Evolutionary conservation across 164 flowering plant species (phyloP), one percentile per base, ranked within the genome.

Genomic region (Vitis amurensis): DNA sequence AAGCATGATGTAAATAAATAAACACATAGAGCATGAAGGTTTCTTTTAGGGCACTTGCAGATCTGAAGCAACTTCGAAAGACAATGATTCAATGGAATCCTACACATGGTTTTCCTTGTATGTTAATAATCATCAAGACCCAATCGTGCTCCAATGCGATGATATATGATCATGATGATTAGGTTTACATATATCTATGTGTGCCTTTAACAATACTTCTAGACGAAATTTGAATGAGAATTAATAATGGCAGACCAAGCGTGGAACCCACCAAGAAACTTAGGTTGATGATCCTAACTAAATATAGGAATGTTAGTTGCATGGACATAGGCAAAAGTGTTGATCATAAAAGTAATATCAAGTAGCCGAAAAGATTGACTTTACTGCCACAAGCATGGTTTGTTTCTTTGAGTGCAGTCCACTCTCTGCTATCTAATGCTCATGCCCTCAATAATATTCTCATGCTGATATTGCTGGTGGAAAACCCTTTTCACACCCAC

Each of bases 391-490:
- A 77, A 73, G 82, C 86, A 79, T 74, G 87, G 61, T 78, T 8
- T 51, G 64, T 78, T 76, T 74, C 81, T 83, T 85, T 82, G 92
- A 87, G 91, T 87, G 86, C 75, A 85, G 85, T 81, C 69, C 88
- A 87, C 87, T 86, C 75, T 63, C 71, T 62, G 49, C n/a, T 53
- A 10, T 13, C 44, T 1, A 29, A 3, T 47, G 17, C 61, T 44
- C 72, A 37, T 50, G 56, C 44, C 7, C 44, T 2, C 44, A 37
- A 3, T 37, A 37, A 37, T 37, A 37, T 37, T 37, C 7, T 37
- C 44, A 37, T 3, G 7, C 44, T 37, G 44, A 19, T 44, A 30
- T 58, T 64, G 66, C 17, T 67, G 59, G 75, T 47, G 57, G 14
- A 37, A 71, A 70, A 73, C 16, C 69, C 14, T 75, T 73, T 71